Evolutionary conservation across 23 red algal genomes (phyloP), one percentile per base, ranked within the genome.

Genomic region (Agarophyton chilense): DNA sequence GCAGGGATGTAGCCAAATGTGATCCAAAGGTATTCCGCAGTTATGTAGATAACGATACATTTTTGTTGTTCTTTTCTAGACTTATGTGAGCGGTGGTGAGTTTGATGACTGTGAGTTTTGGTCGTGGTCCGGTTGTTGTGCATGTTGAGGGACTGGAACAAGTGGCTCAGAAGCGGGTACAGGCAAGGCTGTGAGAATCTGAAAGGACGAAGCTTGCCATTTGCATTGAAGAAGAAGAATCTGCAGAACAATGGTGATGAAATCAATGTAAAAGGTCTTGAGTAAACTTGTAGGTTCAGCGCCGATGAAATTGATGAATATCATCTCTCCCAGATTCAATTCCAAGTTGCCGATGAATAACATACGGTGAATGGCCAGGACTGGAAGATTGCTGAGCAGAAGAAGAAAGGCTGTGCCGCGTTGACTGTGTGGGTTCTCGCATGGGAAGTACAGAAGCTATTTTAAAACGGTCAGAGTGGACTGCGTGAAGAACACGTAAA

Each of bases 291-390:
- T 82, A 21, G 76, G 88, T 50, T 91, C 88, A 1, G 60, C 38
- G 10, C 88, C 88, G 52, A 91, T 91, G 35, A 91, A 91, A 45
- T 91, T 91, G 47, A 91, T 91, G 54, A 91, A 82, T 24, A 91
- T 51, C 88, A 91, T 91, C 22, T 82, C 24, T 24, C 88, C 88
- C 13, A 82, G 13, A 18, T 91, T 72, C 9, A 50, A 1, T 22
- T 71, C 42, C 13, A 72, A 21, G 25, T 32, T 22, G 13, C 72
- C 53, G 2, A 53, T 63, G 43, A 91, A 70, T 10, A 91, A 19
- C 61, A 82, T 74, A 2, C 25, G 41, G 75, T 91, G 88, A 43
- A 91, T 91, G 10, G 77, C 46, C 47, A 91, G 13, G 28, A 91
- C 61, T 14, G 88, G 76, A 35, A 91, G 4, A 71, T 91, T 91